Evolutionary conservation across 306 rosid genomes (phyloP), one percentile per base, ranked within the genome.

Genomic region (Glycine latifolia): DNA sequence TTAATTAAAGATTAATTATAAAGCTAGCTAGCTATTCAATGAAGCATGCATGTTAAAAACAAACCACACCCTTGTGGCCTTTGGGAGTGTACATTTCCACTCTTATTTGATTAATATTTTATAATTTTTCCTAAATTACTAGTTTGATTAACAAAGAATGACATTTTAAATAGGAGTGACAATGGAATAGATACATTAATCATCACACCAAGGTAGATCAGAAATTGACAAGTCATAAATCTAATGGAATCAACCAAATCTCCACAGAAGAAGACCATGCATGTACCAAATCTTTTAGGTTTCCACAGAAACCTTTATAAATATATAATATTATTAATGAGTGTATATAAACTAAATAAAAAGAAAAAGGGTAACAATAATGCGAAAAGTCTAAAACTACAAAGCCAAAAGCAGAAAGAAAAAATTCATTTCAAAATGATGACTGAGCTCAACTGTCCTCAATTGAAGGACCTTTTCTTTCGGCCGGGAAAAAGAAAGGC

Each of bases 401-500:
- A 77, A 77, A 48, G 67, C 67, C 41, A 79, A 69, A 81, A 50
- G 76, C 47, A 59, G 78, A 65, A 37, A 62, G 79, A 86, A 85
- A 39, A 87, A 69, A 6, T 33, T 63, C 70, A 48, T 70, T 73
- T 80, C 50, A 68, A 73, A 82, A 76, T 84, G 76, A 79, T 72
- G 66, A 10, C 66, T 59, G 88, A 87, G 39, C 89, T 85, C 87
- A 79, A 78, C 53, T 61, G 83, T 59, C 81, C 89, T 55, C 83
- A 81, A 53, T 73, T 68, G 67, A 75, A 53, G 83, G 73, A 78
- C 77, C 61, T 66, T 84, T 69, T 85, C 80, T 78, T 70, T 75
- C 1, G 81, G 87, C 87, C 86, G 63, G 26, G 69, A 67, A 77
- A 62, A 83, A 83, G 71, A 72, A 59, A 73, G 62, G 72, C 72